Conservation (phyloP, 2,329 filamentous ascomycete genomes). For the Fusarium coffeatum region DNA sequence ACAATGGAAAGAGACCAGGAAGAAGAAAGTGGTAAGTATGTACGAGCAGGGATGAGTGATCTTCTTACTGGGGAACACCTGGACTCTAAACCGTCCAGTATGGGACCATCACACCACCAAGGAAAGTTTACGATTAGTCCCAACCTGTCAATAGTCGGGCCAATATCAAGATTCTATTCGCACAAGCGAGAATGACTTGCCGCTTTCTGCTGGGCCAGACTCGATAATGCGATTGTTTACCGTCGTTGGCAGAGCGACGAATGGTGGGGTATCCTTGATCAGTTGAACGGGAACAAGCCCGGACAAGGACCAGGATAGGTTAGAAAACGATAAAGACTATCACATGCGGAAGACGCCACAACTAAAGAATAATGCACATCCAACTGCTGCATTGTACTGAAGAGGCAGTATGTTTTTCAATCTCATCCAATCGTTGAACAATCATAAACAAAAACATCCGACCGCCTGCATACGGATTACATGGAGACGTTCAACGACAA, state of each 20-base stretch:
- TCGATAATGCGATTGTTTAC: constrained; percentile 26
- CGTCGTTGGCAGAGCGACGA: constrained; percentile 24
- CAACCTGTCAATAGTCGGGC: constrained; percentile 18
- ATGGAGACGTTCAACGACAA: constrained; percentile 12
- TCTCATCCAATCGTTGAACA: not conserved
- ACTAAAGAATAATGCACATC: not conserved
- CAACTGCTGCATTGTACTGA: constrained; percentile 1
- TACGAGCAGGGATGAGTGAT: constrained; percentile 28
- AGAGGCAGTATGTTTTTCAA: constrained; percentile 8
- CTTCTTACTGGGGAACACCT: not conserved
- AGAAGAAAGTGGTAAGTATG: constrained; percentile 7
- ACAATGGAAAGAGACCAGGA: constrained; percentile 3
- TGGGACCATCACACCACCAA: constrained; percentile 11
- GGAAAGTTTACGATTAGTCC: constrained; percentile 26
- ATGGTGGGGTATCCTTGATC: constrained; percentile 29
- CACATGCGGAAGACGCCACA: constrained; percentile 31
- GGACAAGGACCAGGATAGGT: constrained; percentile 11
- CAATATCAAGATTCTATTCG: constrained; percentile 22
- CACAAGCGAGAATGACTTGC: constrained; percentile 17
- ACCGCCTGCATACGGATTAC: not conserved
- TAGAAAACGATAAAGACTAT: constrained; percentile 4
- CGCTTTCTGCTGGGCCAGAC: constrained; percentile 26
- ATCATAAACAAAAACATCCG: constrained; percentile 4
- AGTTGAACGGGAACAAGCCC: constrained; percentile 16
- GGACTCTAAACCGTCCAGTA: not conserved